Conservation (phyloP, 352 stramenopile genomes). For the Pythium plurisporium region DNA sequence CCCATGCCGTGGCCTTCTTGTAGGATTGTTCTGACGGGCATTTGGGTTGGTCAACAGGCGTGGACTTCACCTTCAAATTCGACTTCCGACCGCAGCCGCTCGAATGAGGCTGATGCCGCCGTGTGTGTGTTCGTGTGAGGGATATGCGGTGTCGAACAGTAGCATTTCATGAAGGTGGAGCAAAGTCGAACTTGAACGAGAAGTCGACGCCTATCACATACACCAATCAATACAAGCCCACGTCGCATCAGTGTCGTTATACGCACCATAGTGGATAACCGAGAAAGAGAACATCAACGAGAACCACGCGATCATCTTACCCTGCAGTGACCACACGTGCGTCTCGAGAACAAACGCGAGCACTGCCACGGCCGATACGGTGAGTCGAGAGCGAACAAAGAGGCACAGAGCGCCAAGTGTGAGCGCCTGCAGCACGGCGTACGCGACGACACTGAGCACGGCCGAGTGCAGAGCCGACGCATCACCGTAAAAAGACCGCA, state of each 20-base stretch:
- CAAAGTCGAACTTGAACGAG: not conserved
- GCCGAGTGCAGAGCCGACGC: not conserved
- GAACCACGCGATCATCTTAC: conserved; percentile 11
- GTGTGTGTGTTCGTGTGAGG: not conserved
- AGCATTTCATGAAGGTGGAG: too few relatives aligned
- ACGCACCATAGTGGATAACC: conserved; percentile 9
- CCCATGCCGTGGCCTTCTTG: not conserved
- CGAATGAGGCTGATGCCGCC: not conserved
- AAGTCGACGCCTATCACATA: not conserved
- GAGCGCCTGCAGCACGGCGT: not conserved
- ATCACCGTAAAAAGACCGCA: not conserved
- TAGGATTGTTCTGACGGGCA: not conserved
- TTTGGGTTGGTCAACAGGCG: not conserved
- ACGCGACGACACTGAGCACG: not conserved
- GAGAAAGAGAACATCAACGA: conserved; percentile 1
- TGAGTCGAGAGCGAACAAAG: not conserved
- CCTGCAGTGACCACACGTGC: conserved; percentile 6
- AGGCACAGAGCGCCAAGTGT: not conserved
- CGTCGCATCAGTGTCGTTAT: not conserved
- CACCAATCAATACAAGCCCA: not conserved
- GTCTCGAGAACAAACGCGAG: conserved; percentile 10
- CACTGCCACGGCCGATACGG: not conserved
- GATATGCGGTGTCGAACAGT: too few relatives aligned
- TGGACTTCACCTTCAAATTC: conserved; percentile 16
- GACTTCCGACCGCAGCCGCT: not conserved